These are phyloP conservation scores for Cytospora piceae DNA, from an alignment of 2,329 filamentous ascomycete genomes.

Conservation along the genomic window DNA sequence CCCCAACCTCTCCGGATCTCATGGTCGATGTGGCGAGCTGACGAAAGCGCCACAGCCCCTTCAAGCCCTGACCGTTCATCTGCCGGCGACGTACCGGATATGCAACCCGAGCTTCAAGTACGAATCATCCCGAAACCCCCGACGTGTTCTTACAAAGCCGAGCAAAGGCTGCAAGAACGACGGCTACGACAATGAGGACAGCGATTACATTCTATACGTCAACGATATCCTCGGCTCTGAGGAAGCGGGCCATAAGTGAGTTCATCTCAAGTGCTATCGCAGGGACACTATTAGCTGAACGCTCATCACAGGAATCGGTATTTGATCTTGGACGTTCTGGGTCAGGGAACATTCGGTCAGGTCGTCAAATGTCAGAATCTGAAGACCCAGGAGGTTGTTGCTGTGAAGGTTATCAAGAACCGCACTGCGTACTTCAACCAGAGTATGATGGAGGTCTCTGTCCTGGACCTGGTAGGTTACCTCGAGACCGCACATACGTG, in stretches of 20 bases:
- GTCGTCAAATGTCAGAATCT: conserved; percentile 99
- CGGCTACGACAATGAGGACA: conserved; percentile 98
- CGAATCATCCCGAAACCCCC: conserved; percentile 94
- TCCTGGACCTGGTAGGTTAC: conserved; percentile 79
- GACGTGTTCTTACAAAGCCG: conserved; percentile 93
- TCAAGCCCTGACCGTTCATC: conserved; percentile 90
- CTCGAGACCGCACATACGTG: conserved; percentile 3
- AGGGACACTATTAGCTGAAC: conserved; percentile 17
- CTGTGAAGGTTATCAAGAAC: conserved; percentile 99
- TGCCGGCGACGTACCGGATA: conserved; percentile 95
- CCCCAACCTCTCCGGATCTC: conserved; percentile 3
- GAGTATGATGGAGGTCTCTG: conserved; percentile 99
- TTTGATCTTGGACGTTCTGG: conserved; percentile 93
- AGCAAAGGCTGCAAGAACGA: conserved; percentile 99
- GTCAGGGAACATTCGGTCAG: conserved; percentile 97
- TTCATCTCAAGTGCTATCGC: conserved; percentile 14
- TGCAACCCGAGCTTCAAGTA: conserved; percentile 99
- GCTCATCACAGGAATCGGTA: conserved; percentile 75
- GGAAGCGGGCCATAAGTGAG: conserved; percentile 95
- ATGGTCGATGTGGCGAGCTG: conserved; percentile 15
- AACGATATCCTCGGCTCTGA: conserved; percentile 98
- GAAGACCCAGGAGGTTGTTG: conserved; percentile 97
- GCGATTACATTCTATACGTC: conserved; percentile 98
- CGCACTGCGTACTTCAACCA: conserved; percentile 99
- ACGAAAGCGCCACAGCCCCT: conserved; percentile 65